Conservation (phyloP, 2,329 filamentous ascomycete species). For the Claviceps citrina region DNA sequence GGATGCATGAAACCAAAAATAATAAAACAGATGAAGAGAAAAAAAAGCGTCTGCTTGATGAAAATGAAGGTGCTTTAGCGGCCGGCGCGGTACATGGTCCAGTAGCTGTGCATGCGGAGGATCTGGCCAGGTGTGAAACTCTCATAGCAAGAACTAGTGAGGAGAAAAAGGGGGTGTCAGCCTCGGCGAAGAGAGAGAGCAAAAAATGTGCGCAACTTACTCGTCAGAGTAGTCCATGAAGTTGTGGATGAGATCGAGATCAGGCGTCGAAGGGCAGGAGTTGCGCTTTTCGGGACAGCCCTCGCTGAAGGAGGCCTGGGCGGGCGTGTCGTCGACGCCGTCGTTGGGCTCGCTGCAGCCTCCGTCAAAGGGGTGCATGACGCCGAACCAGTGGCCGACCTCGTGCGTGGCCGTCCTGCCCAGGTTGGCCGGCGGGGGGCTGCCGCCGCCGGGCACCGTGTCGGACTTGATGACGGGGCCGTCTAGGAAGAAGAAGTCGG, state of each 20-base stretch:
- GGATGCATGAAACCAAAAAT: too few relatives aligned
- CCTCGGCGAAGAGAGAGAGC: too few relatives aligned
- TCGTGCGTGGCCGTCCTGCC: slow-evolving; percentile 25
- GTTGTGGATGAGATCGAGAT: slow-evolving; percentile 23
- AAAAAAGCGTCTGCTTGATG: background rate
- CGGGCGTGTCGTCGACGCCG: slow-evolving; percentile 25
- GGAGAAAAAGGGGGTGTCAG: background rate
- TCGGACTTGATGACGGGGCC: background rate
- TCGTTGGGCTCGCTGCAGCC: slow-evolving; percentile 23
- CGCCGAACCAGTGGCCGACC: slow-evolving; percentile 33
- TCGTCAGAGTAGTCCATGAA: slow-evolving; percentile 29
- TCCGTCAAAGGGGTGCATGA: slow-evolving; percentile 32
- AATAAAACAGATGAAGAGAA: too few relatives aligned
- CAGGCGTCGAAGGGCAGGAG: slow-evolving; percentile 17
- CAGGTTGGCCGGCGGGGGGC: slow-evolving; percentile 13
- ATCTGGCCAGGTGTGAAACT: background rate
- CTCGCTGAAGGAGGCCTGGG: slow-evolving; percentile 15
- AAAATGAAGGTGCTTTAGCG: background rate
- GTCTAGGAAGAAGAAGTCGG: background rate
- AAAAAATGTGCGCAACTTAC: slow-evolving; percentile 14
- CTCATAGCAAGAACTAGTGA: background rate
- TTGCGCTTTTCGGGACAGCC: slow-evolving; percentile 24
- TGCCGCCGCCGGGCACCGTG: background rate
- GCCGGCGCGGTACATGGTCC: background rate
- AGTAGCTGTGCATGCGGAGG: background rate